These are phyloP conservation scores for Lactifluus hygrophoroides DNA, from an alignment of 768 basidiomycete genomes.

Conservation along the genomic window DNA sequence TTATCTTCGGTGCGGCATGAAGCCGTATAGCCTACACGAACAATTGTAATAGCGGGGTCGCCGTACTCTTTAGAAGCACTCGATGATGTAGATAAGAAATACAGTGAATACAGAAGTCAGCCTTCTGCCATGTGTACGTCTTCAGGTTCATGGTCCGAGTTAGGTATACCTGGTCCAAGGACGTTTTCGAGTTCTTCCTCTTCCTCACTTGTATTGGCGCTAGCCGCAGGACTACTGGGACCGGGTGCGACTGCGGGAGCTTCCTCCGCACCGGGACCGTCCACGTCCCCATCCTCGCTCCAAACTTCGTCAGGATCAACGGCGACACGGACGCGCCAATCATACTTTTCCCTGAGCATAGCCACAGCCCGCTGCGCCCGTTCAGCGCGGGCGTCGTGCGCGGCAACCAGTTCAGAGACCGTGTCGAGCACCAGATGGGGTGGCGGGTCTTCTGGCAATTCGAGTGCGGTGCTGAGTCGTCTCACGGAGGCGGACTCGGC, in stretches of 20 bases:
- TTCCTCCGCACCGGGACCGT: constrained; percentile 34
- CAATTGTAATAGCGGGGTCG: neutral
- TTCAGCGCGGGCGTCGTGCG: constrained; percentile 69
- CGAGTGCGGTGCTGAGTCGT: constrained; percentile 42
- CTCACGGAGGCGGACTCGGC: constrained; percentile 67
- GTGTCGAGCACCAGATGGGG: constrained; percentile 24
- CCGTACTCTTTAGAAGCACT: neutral
- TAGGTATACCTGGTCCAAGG: constrained; percentile 16
- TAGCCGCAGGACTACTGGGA: constrained; percentile 35
- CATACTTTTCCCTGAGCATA: constrained; percentile 71
- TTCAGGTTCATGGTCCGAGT: constrained; percentile 16
- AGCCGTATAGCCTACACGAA: neutral
- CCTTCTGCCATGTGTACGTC: constrained; percentile 15
- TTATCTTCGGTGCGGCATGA: neutral
- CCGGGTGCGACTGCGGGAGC: constrained; percentile 71
- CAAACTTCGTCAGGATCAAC: constrained; percentile 67
- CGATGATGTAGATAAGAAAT: neutral
- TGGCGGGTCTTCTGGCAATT: constrained; percentile 38
- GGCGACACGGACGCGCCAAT: constrained; percentile 74
- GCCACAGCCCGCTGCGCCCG: constrained; percentile 71
- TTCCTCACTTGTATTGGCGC: constrained; percentile 18
- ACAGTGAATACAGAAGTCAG: neutral
- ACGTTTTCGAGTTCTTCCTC: constrained; percentile 21
- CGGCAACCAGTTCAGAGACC: constrained; percentile 41
- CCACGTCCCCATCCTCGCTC: constrained; percentile 61